Evolutionary conservation across 1,139 yeast species (phyloP).

Genomic region (Nakaseomyces glabratus): DNA sequence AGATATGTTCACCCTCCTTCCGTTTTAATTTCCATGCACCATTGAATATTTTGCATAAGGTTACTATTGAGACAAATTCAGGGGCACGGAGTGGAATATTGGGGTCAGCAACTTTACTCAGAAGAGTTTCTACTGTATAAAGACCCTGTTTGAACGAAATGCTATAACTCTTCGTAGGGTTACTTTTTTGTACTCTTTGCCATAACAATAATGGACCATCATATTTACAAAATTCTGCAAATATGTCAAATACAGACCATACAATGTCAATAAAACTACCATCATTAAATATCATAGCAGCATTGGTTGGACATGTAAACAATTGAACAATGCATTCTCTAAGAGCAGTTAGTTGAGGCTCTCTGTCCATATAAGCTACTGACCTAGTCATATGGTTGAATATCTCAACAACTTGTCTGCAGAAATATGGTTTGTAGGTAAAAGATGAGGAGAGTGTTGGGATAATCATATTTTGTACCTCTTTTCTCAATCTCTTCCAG

Average conservation of each 20-base stretch:
- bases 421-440: constrained; percentile 39
- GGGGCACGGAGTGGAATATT: constrained; percentile 28
- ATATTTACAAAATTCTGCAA: constrained; percentile 34
- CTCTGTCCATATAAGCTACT: constrained; percentile 49
- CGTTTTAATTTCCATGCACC: constrained; percentile 48
- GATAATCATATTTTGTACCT: constrained; percentile 40
- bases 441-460: constrained; percentile 47
- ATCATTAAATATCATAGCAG: constrained; percentile 35
- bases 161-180: constrained; percentile 69
- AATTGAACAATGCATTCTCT: constrained; percentile 52
- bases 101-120: constrained; percentile 33
- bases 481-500: constrained; percentile 42
- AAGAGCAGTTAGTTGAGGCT: constrained; percentile 49
- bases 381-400: constrained; percentile 46
- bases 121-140: constrained; percentile 38
- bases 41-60: constrained; percentile 45
- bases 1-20: constrained; percentile 62
- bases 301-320: constrained; percentile 55
- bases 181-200: constrained; percentile 48
- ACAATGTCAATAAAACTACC: constrained; percentile 38
- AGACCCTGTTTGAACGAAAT: constrained; percentile 58
- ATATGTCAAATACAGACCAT: constrained; percentile 41
- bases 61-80: constrained; percentile 35
- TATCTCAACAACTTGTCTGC: constrained; percentile 45
- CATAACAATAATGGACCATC: constrained; percentile 41